Evolutionary conservation across 2,329 filamentous ascomycete genomes (phyloP), one percentile per base, ranked within the genome.

Genomic region (Alternaria viburni): DNA sequence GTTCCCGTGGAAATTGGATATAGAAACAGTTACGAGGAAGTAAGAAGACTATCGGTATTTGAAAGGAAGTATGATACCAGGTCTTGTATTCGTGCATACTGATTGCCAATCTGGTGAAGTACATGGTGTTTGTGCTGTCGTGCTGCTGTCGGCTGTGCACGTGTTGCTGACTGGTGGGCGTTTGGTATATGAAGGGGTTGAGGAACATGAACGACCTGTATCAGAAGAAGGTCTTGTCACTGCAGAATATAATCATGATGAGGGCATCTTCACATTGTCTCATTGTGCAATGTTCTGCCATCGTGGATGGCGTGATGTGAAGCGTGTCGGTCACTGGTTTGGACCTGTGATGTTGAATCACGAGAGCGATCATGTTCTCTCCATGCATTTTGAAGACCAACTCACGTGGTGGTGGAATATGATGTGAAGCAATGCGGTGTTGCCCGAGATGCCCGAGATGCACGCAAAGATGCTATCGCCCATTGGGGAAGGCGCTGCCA

Each of bases 401-500:
- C 36, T 41, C n/a, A 10, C 36, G n/a, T 41, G 1, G 36, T 41
- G 36, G 36, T 41, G 36, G 36, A 41, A 17, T n/a, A 41, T 6
- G 15, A 17, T 41, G 36, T 41, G 36, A 41, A 41, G 36, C 36
- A 41, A 17, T 17, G 36, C 36, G 13, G 17, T 10, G 19, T 54
- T n/a, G 17, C 17, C 32, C 9, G 47, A 25, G 23, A 50, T 50
- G 15, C n/a, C 47, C n/a, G 45, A 46, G 32, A 36, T 43, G 30
- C 45, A 17, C 12, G 21, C 50, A 55, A 25, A 28, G 30, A 32
- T 13, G 26, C 64, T 55, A 64, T 54, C 13, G 45, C 56, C 41
- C 4, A 62, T 56, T 17, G 32, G 54, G 59, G 32, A 58, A 68
- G 51, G 57, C 19, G 58, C 62, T 32, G 68, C 64, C 68, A 69